Conservation (phyloP, 768 basidiomycete species). For the Collybia mongolica region DNA sequence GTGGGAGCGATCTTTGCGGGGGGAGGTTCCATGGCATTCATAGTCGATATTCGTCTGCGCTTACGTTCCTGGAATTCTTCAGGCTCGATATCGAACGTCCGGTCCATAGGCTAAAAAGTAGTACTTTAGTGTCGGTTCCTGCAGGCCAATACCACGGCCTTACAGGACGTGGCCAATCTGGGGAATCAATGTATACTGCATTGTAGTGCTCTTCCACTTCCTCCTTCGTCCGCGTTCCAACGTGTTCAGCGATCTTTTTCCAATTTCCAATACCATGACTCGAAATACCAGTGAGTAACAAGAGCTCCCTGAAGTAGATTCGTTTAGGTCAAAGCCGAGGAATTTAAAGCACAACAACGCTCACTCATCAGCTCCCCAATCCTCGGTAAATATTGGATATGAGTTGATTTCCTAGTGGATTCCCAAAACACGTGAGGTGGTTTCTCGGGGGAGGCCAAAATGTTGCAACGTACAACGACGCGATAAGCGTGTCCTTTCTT, state of each 20-base stretch:
- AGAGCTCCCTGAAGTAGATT: conserved; percentile 63
- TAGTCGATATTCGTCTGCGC: conserved; percentile 80
- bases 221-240: conserved; percentile 91
- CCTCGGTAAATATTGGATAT: conserved; percentile 90
- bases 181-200: conserved; percentile 74
- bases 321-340: neutral
- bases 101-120: conserved; percentile 45
- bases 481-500: conserved; percentile 88
- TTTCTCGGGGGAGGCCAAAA: neutral
- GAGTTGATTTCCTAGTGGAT: conserved; percentile 83
- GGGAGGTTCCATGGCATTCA: conserved; percentile 58
- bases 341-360: conserved; percentile 19
- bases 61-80: conserved; percentile 88
- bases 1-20: conserved; percentile 76
- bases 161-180: conserved; percentile 80
- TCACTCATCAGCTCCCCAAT: conserved; percentile 98
- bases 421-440: neutral
- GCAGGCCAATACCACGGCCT: conserved; percentile 21
- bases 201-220: conserved; percentile 92
- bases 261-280: conserved; percentile 93
- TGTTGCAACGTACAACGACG: conserved; percentile 65
- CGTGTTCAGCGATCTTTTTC: conserved; percentile 93
- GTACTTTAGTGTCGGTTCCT: too few relatives aligned
- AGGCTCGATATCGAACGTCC: conserved; percentile 68
- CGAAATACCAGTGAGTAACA: conserved; percentile 85